These are phyloP conservation scores for Litchi chinensis DNA, from an alignment of 345 rosid species.

Conservation along the genomic window DNA sequence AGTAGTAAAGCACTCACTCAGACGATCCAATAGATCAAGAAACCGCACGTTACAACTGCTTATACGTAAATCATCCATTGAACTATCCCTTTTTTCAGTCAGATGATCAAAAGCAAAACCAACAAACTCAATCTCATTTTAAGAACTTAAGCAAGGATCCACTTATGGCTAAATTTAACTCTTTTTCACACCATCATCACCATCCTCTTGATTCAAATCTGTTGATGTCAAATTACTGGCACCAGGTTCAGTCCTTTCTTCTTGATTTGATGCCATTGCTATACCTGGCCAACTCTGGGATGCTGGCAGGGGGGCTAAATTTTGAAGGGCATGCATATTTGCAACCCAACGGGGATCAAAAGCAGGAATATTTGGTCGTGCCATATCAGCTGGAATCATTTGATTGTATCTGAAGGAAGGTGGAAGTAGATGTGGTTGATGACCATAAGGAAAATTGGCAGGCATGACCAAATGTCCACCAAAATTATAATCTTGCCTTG, in stretches of 20 bases:
- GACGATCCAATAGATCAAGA: too few species aligned
- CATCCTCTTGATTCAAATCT: constrained; percentile 11
- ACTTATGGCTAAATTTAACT: not conserved
- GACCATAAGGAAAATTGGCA: constrained; percentile 14
- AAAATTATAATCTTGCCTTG: constrained; percentile 22
- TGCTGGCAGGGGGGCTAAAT: constrained; percentile 7
- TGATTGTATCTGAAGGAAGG: constrained; percentile 23
- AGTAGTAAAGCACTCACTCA: not conserved
- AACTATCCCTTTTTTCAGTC: too few species aligned
- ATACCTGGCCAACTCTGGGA: constrained; percentile 12
- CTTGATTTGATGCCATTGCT: constrained; percentile 19
- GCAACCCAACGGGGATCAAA: constrained; percentile 10
- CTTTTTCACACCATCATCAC: not conserved
- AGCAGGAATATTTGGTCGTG: constrained; percentile 11
- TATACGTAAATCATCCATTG: too few species aligned
- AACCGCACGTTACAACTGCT: too few species aligned
- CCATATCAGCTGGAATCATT: constrained; percentile 6
- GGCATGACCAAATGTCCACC: constrained; percentile 18
- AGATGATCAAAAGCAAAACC: too few species aligned
- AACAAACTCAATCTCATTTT: not conserved
- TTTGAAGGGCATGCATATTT: constrained; percentile 20
- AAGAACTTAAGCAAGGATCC: not conserved
- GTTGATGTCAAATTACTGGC: constrained; percentile 9
- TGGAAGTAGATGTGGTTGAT: not conserved
- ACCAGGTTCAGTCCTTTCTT: constrained; percentile 7